Percentiles rank a stretch among this genome's conserved stretches.
phyloP scores from a whole-genome alignment of 345 rosid genomes.

The Gossypium mustelinum region DNA sequence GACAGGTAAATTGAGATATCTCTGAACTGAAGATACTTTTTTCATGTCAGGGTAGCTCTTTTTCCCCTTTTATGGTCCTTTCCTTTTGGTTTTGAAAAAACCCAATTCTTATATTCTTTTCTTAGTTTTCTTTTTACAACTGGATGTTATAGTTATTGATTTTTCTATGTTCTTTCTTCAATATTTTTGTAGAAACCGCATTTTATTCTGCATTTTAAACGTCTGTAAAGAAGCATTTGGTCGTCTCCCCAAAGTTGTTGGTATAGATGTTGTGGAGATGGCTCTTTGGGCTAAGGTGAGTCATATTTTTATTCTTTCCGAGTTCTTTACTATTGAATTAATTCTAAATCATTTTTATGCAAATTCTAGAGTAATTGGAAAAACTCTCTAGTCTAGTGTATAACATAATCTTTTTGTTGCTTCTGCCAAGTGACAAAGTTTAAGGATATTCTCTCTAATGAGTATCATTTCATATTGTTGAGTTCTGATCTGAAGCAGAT shows the following conservation, averaged over 20 bases:
- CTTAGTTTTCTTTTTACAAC: background rate
- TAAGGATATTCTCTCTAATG: background rate
- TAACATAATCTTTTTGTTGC: background rate
- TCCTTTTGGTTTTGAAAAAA: background rate
- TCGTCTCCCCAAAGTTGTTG: conserved; percentile 45
- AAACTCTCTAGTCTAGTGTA: background rate
- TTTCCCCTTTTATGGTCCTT: background rate
- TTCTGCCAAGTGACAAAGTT: background rate
- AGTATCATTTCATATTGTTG: background rate
- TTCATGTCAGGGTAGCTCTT: background rate
- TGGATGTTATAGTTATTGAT: conserved; percentile 4
- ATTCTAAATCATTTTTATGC: background rate
- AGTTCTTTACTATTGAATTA: conserved; percentile 9
- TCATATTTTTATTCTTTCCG: conserved; percentile 15
- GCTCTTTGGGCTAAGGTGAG: conserved; percentile 97
- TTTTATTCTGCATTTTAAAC: conserved; percentile 66
- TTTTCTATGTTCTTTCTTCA: background rate
- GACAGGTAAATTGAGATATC: conserved; percentile 55
- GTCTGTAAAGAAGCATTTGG: conserved; percentile 67
- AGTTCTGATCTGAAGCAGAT: background rate
- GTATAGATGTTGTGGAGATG: conserved; percentile 91
- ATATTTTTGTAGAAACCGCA: conserved; percentile 54
- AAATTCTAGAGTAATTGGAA: background rate
- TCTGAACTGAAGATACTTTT: background rate
- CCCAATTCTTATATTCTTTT: background rate